Conservation (phyloP, 2,329 filamentous ascomycete genomes). For the Colletotrichum euphorbiae region DNA sequence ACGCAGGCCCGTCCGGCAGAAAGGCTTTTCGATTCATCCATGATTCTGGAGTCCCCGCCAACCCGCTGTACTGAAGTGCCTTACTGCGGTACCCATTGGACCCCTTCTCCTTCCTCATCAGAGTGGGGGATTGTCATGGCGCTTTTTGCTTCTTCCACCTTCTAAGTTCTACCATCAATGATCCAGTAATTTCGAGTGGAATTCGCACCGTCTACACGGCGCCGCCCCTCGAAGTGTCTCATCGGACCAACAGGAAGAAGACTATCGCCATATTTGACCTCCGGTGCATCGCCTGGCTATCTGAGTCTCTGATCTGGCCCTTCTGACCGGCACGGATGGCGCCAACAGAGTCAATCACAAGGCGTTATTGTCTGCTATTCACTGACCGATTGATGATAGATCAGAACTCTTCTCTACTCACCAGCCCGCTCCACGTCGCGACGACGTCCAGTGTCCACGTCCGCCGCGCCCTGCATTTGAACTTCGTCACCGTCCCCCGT, state of each 20-base stretch:
- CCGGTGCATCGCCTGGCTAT: conserved; percentile 13
- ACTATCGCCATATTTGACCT: conserved; percentile 11
- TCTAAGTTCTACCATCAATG: conserved; percentile 6
- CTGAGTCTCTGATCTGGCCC: conserved; percentile 3
- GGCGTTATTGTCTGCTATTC: conserved; percentile 1
- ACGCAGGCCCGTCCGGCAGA: neutral
- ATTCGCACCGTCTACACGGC: neutral
- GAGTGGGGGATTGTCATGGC: conserved; percentile 11
- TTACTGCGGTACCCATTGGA: neutral
- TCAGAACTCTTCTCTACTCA: conserved; percentile 4
- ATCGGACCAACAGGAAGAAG: conserved; percentile 22
- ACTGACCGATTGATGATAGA: neutral
- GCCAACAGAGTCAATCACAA: neutral
- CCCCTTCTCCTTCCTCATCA: neutral
- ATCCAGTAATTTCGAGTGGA: neutral
- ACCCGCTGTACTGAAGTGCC: neutral
- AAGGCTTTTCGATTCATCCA: neutral
- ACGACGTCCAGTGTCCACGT: neutral
- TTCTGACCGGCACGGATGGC: neutral
- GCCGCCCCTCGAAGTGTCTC: conserved; percentile 15
- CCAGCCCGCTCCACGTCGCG: conserved; percentile 3
- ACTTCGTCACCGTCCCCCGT: conserved; percentile 13
- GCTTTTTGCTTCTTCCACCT: conserved; percentile 3
- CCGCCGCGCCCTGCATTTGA: neutral
- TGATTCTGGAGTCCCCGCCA: neutral